Conservation (phyloP, 2,329 filamentous ascomycete species). For the Fusarium duplospermum region DNA sequence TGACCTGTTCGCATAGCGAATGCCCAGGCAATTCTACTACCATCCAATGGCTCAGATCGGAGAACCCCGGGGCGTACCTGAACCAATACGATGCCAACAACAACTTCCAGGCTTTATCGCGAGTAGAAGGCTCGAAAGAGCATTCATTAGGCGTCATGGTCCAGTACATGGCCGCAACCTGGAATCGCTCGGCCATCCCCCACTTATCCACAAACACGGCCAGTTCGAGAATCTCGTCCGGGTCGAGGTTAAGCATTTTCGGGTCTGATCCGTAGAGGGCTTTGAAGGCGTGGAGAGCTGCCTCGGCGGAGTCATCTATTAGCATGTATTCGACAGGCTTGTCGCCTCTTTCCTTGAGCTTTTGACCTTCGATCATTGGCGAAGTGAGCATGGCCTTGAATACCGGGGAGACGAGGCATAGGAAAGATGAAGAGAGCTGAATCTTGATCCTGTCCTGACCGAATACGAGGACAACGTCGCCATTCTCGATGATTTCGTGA, state of each 20-base stretch:
- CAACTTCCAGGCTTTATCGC: neutral
- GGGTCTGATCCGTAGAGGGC: conserved; percentile 22
- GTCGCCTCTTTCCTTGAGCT: neutral
- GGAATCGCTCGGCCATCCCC: neutral
- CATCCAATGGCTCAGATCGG: neutral
- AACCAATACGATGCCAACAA: conserved; percentile 3
- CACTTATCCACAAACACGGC: neutral
- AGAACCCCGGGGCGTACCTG: neutral
- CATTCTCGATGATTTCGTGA: neutral
- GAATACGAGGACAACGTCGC: neutral
- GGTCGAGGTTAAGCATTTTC: neutral
- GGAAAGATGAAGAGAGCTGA: conserved; percentile 22
- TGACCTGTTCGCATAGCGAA: neutral
- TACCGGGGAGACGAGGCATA: conserved; percentile 31
- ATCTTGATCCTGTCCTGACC: neutral
- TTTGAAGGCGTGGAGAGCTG: neutral
- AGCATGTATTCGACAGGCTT: neutral
- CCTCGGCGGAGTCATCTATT: neutral
- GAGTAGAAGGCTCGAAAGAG: neutral
- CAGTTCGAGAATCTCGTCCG: conserved; percentile 1
- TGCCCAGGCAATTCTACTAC: neutral
- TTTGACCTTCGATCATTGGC: conserved; percentile 16
- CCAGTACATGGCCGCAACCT: neutral
- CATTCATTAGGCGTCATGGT: neutral
- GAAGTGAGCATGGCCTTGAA: conserved; percentile 26